phyloP scores from a whole-genome alignment of 164 flowering plant genomes.

The Paratinospora sagittata region DNA sequence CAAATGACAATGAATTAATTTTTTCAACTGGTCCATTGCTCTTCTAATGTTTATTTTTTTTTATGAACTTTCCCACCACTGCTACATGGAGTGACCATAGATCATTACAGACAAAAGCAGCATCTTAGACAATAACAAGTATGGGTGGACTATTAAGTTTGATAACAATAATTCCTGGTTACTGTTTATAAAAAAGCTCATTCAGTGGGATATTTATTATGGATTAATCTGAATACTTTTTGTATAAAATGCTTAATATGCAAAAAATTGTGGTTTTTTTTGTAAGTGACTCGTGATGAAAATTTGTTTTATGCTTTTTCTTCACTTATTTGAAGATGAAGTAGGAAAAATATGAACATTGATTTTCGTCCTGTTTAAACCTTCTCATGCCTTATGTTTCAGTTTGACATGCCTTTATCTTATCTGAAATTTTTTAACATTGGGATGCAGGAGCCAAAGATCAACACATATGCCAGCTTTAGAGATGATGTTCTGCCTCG shows the following conservation, averaged over 20 bases:
- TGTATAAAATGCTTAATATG: not conserved
- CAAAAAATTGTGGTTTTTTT: not conserved
- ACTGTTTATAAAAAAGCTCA: not conserved
- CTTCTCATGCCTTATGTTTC: not conserved
- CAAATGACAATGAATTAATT: too few species aligned
- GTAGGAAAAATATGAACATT: not conserved
- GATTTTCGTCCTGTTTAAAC: not conserved
- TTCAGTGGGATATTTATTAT: not conserved
- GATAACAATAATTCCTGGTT: too few species aligned
- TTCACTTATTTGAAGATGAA: not conserved
- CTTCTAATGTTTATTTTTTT: too few species aligned
- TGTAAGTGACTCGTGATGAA: not conserved
- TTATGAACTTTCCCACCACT: too few species aligned
- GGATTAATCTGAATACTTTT: not conserved
- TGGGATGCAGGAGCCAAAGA: conserved; percentile 71
- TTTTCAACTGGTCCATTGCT: too few species aligned
- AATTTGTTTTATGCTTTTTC: not conserved
- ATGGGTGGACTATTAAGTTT: too few species aligned
- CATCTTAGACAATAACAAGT: too few species aligned
- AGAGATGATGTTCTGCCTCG: conserved; percentile 99
- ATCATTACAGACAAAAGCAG: too few species aligned
- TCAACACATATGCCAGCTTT: conserved; percentile 82
- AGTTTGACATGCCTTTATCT: not conserved
- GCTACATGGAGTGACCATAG: too few species aligned
- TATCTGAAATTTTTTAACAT: not conserved